Base-by-base conservation (phyloP, 2,329 filamentous ascomycete species). In the Paecilomyces sp. region DNA sequence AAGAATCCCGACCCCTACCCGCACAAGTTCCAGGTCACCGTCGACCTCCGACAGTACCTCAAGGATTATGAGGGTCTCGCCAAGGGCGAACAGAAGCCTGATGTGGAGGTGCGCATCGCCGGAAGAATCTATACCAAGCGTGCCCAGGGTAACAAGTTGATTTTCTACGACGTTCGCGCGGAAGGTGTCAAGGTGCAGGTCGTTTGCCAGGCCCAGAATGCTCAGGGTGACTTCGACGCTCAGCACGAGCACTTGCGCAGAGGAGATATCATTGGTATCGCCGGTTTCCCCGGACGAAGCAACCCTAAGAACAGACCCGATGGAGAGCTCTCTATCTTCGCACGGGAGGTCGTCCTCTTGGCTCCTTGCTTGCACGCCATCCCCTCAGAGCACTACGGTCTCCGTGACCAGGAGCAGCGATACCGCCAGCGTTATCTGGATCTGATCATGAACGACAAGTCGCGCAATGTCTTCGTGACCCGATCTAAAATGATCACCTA, bases 401-500 rank as follows among this genome's bases (percentile, higher is more conserved):
- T 97, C 82, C 93, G 96, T 83, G 92, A 97, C 74, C 86, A 92
- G 72, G 94, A 99, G 78, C 89, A 92, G 77, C 87, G 94, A 62
- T 92, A 91, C 83, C 89, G 95, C 68, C 90, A 96, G 80, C 86
- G 93, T 61, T 96, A 96, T 76, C 86, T 99, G 57, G 94, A 99
- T 76, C 82, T 99, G 68, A 94, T 99, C 77, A 96, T 97, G 88
- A 97, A 99, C 78, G 90, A 96, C 71, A 83, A 83, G 63, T 91
- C 89, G 54, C 86, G 92, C 58, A 85, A 95, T 61, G 89, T 92
- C 60, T 90, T 97, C 76, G 83, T 91, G 69, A 92, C 90, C 47
- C 86, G 94, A 58, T 86, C 91, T 70, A 92, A 91, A 84, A 92
- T 97, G 70, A 86, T 96, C 72, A 87, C 85, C 62, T 97, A 91